Conservation (phyloP, 2,329 filamentous ascomycete species). For the Eutypella sp. region DNA sequence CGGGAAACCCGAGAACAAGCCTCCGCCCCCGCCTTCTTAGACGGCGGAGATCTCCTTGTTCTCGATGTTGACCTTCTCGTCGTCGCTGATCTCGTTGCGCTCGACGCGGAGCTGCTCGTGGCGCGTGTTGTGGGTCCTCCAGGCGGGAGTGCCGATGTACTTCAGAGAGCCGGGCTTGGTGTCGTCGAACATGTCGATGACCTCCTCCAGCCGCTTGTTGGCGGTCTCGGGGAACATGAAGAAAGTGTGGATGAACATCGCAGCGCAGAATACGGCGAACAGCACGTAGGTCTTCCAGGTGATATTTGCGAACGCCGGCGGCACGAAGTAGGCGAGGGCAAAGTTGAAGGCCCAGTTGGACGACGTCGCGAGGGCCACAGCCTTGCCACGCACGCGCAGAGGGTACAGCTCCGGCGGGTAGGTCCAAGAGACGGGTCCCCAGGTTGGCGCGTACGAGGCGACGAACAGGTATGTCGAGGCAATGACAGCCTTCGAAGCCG, state of each 20-base stretch:
- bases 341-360: constrained; percentile 48
- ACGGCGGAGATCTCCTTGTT: constrained; percentile 11
- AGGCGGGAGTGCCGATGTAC: constrained; percentile 36
- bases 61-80: constrained; percentile 28
- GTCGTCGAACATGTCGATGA: constrained; percentile 44
- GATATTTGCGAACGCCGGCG: constrained; percentile 39
- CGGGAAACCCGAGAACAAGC: no score
- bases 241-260: constrained; percentile 46
- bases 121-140: constrained; percentile 36
- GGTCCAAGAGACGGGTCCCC: constrained; percentile 40
- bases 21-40: background rate
- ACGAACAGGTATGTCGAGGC: constrained; percentile 63
- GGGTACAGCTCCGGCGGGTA: constrained; percentile 45
- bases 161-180: constrained; percentile 29
- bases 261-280: constrained; percentile 47
- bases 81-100: constrained; percentile 28
- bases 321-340: constrained; percentile 44
- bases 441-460: constrained; percentile 42
- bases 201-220: constrained; percentile 51
- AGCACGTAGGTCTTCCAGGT: constrained; percentile 48
- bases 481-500: constrained; percentile 52
- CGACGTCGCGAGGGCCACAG: constrained; percentile 47
- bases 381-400: constrained; percentile 44
- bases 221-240: constrained; percentile 54
- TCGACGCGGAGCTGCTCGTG: constrained; percentile 23